Conservation (phyloP, 108 stramenopile species). For the Skeletonema costatum region DNA sequence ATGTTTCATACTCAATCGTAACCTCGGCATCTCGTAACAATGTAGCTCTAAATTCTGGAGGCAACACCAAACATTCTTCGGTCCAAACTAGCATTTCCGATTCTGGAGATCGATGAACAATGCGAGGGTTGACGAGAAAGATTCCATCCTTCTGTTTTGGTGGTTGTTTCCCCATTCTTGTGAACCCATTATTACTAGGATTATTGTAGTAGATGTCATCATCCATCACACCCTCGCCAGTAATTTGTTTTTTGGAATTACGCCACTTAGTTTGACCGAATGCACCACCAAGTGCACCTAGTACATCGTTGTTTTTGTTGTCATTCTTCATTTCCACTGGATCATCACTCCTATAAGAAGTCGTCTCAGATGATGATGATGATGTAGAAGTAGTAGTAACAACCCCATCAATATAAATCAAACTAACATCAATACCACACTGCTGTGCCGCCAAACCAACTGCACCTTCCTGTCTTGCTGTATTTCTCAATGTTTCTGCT, state of each 20-base stretch:
- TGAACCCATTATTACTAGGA: background rate
- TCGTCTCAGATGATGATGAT: constrained; percentile 13
- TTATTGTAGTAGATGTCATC: background rate
- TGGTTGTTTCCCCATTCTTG: background rate
- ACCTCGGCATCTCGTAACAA: constrained; percentile 74
- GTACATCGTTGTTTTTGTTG: constrained; percentile 10
- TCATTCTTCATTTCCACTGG: no score
- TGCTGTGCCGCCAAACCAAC: constrained; percentile 89
- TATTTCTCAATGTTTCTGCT: constrained; percentile 52
- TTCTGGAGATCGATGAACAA: constrained; percentile 72
- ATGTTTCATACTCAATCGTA: constrained; percentile 60
- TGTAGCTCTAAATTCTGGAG: constrained; percentile 73
- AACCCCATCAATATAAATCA: constrained; percentile 61
- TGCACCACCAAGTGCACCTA: background rate
- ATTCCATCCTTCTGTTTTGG: constrained; percentile 12
- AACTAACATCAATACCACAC: constrained; percentile 77
- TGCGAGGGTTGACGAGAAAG: constrained; percentile 75
- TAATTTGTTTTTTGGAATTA: background rate
- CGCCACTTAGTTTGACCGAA: background rate
- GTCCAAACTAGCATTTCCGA: constrained; percentile 75
- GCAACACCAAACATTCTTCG: constrained; percentile 83
- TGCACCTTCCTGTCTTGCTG: constrained; percentile 60
- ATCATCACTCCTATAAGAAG: no score
- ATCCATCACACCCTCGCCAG: background rate
- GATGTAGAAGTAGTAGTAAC: background rate